Conservation (phyloP, 2,329 filamentous ascomycete species). For the Cladosporium sp. region DNA sequence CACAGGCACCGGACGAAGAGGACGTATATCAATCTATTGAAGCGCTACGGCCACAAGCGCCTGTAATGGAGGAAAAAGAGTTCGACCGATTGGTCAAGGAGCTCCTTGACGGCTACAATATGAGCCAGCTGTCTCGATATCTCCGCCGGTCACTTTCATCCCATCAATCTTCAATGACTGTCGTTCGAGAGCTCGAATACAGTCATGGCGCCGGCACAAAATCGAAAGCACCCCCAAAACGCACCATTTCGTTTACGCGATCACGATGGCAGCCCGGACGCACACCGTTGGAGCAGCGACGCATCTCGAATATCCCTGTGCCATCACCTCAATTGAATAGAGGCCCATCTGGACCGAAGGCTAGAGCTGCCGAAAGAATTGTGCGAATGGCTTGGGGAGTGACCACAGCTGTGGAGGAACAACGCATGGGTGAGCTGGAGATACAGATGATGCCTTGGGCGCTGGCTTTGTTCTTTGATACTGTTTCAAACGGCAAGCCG, state of each 20-base stretch:
- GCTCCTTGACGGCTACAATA: constrained; percentile 23
- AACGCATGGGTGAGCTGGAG: constrained; percentile 24
- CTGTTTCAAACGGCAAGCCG: constrained; percentile 11
- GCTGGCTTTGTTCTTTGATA: constrained; percentile 25
- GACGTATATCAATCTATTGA: constrained; percentile 29
- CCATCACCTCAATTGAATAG: background rate
- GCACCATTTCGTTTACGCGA: background rate
- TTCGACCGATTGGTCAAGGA: constrained; percentile 18
- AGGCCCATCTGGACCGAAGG: background rate
- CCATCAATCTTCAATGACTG: background rate
- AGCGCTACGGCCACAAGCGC: constrained; percentile 19
- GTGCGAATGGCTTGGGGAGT: constrained; percentile 26
- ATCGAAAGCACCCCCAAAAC: background rate
- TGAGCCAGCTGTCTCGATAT: constrained; percentile 23
- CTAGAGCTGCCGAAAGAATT: constrained; percentile 22
- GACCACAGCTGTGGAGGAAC: constrained; percentile 21
- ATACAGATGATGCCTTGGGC: constrained; percentile 26
- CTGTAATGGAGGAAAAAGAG: constrained; percentile 20
- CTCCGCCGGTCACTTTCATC: background rate
- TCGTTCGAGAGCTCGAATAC: background rate
- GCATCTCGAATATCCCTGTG: constrained; percentile 1
- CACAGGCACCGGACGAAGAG: constrained; percentile 18
- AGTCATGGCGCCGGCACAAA: background rate
- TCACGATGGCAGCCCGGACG: constrained; percentile 23
- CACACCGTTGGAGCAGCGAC: constrained; percentile 22